Conservation (phyloP, 75 land plant genomes). For the Azolla pinnata region DNA sequence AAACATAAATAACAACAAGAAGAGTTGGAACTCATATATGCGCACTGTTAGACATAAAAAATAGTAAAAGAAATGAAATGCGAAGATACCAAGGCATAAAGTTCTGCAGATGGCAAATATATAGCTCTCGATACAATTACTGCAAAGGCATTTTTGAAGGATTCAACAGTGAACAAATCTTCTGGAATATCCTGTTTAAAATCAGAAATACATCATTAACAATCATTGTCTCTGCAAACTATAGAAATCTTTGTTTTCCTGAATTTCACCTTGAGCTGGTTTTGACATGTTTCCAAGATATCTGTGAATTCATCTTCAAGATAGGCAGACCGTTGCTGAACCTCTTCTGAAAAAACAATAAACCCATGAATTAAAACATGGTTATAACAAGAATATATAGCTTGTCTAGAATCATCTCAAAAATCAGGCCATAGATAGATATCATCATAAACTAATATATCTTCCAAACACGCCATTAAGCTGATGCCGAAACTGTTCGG, state of each 20-base stretch:
- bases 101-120: constrained; percentile 32
- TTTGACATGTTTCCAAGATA: constrained; percentile 4
- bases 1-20: no score
- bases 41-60: no score
- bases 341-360: constrained; percentile 17
- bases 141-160: constrained; percentile 32
- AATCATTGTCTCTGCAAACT: background rate
- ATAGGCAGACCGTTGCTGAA: constrained; percentile 13
- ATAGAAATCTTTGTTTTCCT: background rate
- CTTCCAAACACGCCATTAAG: no score
- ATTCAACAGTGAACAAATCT: constrained; percentile 17
- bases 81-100: constrained; percentile 35
- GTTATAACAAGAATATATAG: background rate
- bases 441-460: no score
- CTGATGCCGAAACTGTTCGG: no score
- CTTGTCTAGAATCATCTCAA: no score
- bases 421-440: no score
- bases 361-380: background rate
- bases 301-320: constrained; percentile 20
- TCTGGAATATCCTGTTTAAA: constrained; percentile 17
- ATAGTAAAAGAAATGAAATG: no score
- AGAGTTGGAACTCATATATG: no score
- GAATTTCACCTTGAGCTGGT: background rate
- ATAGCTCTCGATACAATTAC: constrained; percentile 23
- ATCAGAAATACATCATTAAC: background rate